Conservation (phyloP, 257 asterid genomes). For the Nicotiana sylvestris region DNA sequence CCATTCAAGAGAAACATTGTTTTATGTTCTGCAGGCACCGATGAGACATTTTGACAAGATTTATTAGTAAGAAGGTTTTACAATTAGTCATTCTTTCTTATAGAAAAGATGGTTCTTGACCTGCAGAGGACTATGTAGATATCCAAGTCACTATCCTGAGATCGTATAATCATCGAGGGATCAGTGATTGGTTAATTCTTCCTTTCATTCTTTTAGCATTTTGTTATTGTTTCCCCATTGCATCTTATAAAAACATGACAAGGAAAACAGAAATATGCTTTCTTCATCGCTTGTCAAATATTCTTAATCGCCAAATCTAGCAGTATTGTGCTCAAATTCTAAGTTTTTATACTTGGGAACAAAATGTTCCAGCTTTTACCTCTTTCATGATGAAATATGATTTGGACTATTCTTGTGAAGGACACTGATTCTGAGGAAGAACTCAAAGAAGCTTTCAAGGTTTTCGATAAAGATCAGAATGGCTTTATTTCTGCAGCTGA, state of each 20-base stretch:
- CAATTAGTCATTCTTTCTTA: not conserved
- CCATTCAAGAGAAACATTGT: not conserved
- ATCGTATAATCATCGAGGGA: not conserved
- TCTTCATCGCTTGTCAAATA: not conserved
- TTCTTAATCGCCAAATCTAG: not conserved
- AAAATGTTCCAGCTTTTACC: not conserved
- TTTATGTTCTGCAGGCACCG: not conserved
- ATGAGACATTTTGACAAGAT: not conserved
- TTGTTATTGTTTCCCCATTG: not conserved
- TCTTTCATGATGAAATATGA: not conserved
- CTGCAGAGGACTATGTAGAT: not conserved
- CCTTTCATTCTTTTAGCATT: not conserved
- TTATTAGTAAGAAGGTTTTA: not conserved
- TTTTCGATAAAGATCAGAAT: conserved; percentile 56
- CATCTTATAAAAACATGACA: not conserved
- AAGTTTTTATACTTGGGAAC: not conserved
- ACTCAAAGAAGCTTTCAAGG: conserved; percentile 54
- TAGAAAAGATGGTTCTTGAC: not conserved
- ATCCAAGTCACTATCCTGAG: not conserved
- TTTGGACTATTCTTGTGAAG: conserved; percentile 26
- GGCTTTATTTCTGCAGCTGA: conserved; percentile 60
- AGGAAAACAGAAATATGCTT: not conserved
- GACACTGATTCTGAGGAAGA: conserved; percentile 61
- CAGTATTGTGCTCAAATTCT: not conserved
- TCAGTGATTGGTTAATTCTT: not conserved